A percentile compares a stretch with the other conserved stretches of the same genome.
phyloP scores from a whole-genome alignment of 208 protist species.

The Leptomonas seymouri region DNA sequence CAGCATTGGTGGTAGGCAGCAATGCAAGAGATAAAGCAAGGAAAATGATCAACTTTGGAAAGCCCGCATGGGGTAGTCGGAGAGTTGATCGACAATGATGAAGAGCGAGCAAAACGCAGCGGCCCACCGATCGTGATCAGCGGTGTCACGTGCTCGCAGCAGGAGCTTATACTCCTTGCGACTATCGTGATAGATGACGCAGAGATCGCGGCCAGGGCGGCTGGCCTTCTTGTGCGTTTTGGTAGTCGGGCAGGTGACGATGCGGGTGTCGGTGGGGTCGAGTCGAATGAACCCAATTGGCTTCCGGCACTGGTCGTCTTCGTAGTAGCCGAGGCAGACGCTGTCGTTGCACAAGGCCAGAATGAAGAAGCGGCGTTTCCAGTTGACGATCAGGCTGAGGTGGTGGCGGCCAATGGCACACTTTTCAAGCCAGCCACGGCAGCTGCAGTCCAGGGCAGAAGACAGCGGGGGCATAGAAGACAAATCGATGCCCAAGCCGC shows the following conservation, averaged over 20 bases:
- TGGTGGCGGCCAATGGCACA: conserved; percentile 53
- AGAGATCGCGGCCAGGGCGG: conserved; percentile 53
- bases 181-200: conserved; percentile 55
- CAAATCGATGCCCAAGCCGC: neutral
- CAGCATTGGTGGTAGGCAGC: neutral
- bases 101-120: conserved; percentile 30
- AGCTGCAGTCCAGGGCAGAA: conserved; percentile 13
- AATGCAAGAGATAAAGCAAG: neutral
- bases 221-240: conserved; percentile 63
- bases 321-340: conserved; percentile 57
- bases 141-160: conserved; percentile 36
- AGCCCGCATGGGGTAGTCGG: conserved; percentile 15
- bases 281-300: conserved; percentile 49
- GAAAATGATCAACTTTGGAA: conserved; percentile 1
- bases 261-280: conserved; percentile 43
- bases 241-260: conserved; percentile 54
- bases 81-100: conserved; percentile 22
- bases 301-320: conserved; percentile 55
- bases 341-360: conserved; percentile 41
- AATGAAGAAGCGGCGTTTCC: conserved; percentile 64
- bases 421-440: conserved; percentile 68
- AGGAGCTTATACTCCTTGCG: conserved; percentile 63
- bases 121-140: conserved; percentile 48
- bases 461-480: neutral
- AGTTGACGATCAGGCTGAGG: conserved; percentile 47